Evolutionary conservation across 2,329 filamentous ascomycete genomes (phyloP).

Genomic region (Nigrospora oryzae): DNA sequence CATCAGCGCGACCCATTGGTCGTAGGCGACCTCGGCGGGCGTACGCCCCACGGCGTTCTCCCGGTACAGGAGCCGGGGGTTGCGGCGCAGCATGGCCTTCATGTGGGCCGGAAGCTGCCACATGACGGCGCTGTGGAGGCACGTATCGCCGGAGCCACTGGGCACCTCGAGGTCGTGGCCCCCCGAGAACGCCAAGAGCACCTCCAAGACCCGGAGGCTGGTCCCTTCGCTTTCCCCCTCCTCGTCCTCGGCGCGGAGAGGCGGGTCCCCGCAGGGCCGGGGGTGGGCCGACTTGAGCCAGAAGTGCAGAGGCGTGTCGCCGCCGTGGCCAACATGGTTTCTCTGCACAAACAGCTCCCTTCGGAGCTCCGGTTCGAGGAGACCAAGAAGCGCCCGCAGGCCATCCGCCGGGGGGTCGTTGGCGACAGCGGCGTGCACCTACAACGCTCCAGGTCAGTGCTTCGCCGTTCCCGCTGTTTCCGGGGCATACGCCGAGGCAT

Average conservation of each 20-base stretch:
- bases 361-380: constrained; percentile 51
- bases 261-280: background rate
- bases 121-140: constrained; percentile 49
- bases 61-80: constrained; percentile 52
- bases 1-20: constrained; percentile 35
- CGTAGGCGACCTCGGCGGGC: constrained; percentile 58
- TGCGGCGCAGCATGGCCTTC: constrained; percentile 40
- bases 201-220: constrained; percentile 32
- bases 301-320: constrained; percentile 55
- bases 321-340: constrained; percentile 38
- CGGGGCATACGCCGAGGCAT: no score
- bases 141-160: constrained; percentile 57
- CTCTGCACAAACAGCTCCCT: constrained; percentile 51
- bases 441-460: no score
- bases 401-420: constrained; percentile 21
- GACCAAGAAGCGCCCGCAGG: constrained; percentile 40
- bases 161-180: constrained; percentile 48
- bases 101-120: constrained; percentile 25
- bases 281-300: constrained; percentile 34
- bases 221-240: constrained; percentile 13
- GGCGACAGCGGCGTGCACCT: constrained; percentile 40
- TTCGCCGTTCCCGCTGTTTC: no score
- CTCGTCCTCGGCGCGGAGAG: constrained; percentile 6
- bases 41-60: constrained; percentile 74
- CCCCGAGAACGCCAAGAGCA: constrained; percentile 47